These are phyloP conservation scores for Priceomyces medius DNA, from an alignment of 805 yeast species.

Conservation along the genomic window DNA sequence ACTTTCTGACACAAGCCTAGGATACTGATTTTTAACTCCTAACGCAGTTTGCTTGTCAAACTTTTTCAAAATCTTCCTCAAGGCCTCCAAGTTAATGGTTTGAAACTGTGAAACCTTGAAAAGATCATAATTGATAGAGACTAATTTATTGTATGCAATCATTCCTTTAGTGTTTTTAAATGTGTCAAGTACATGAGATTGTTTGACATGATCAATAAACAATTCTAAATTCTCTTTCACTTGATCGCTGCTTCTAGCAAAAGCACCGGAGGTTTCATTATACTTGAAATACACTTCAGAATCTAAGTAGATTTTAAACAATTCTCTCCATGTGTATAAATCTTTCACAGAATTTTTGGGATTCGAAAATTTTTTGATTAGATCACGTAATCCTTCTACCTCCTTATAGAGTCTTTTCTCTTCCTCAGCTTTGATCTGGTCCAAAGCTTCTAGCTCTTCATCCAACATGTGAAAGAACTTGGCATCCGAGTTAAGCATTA, in stretches of 20 bases:
- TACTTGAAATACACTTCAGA: constrained; percentile 61
- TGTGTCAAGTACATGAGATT: constrained; percentile 31
- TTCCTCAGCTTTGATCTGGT: constrained; percentile 40
- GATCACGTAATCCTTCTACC: constrained; percentile 42
- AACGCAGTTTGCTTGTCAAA: constrained; percentile 71
- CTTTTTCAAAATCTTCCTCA: constrained; percentile 67
- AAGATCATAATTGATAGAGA: constrained; percentile 52
- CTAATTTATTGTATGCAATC: constrained; percentile 49
- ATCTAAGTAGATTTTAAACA: constrained; percentile 64
- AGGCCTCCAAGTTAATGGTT: constrained; percentile 60
- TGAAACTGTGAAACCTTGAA: constrained; percentile 60
- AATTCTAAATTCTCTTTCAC: constrained; percentile 43
- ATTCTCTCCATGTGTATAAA: constrained; percentile 66
- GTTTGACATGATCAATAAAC: constrained; percentile 41
- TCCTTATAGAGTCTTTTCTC: constrained; percentile 42
- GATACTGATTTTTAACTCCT: constrained; percentile 46
- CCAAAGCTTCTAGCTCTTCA: constrained; percentile 51
- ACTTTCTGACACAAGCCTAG: constrained; percentile 40
- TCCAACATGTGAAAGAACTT: constrained; percentile 59
- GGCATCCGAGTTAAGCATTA: constrained; percentile 54
- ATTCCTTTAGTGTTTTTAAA: constrained; percentile 49
- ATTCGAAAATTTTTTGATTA: constrained; percentile 36
- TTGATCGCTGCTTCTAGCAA: constrained; percentile 46
- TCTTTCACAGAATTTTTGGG: constrained; percentile 44
- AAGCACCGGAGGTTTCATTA: constrained; percentile 42